Evolutionary conservation across 1,284 basidiomycete genomes (phyloP).

Genomic region (Melampsora larici-populina): DNA sequence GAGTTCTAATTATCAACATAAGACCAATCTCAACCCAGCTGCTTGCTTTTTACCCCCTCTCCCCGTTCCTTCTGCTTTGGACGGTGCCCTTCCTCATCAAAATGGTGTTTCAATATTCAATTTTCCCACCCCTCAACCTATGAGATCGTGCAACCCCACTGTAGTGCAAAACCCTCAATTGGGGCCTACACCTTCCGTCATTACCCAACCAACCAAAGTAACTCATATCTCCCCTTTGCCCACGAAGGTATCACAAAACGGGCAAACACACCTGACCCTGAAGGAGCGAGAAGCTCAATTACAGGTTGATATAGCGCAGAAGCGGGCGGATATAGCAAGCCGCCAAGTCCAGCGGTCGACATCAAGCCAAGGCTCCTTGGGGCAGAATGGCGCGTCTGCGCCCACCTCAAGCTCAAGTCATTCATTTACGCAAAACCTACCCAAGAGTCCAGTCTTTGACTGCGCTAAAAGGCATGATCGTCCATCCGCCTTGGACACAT

Average conservation of each 20-base stretch:
- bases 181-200: neutral
- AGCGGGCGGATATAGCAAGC: neutral
- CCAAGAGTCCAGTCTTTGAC: conserved; percentile 3
- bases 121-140: too few relatives aligned
- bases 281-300: neutral
- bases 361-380: neutral
- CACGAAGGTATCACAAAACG: neutral
- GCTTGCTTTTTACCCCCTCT: neutral
- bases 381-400: neutral
- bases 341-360: neutral
- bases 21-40: neutral
- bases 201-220: neutral
- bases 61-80: neutral
- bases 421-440: neutral
- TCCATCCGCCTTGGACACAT: neutral
- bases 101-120: too few relatives aligned
- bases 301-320: neutral
- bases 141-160: too few relatives aligned
- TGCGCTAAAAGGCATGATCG: neutral
- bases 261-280: neutral
- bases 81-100: neutral
- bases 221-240: neutral
- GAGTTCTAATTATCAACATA: neutral
- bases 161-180: too few relatives aligned
- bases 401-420: neutral